Percentiles rank a stretch among this genome's conserved stretches.
phyloP scores from a whole-genome alignment of 1,284 basidiomycete genomes.

The Pseudozyma flocculosa region DNA sequence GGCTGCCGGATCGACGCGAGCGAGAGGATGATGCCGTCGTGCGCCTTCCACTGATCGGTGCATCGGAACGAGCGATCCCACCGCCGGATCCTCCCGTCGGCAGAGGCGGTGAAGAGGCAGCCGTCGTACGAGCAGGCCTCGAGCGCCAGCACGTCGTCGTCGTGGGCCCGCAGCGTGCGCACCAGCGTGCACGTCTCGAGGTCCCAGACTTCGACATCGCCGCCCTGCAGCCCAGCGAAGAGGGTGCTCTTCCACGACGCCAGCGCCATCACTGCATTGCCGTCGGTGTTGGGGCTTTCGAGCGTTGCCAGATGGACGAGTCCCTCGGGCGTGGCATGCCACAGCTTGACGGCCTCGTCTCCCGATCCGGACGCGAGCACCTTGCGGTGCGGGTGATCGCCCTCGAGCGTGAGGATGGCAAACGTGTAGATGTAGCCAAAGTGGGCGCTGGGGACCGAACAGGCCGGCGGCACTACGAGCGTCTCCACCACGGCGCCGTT shows the following conservation, averaged over 20 bases:
- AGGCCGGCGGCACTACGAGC: constrained; percentile 22
- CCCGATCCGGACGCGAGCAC: constrained; percentile 63
- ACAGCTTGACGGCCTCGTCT: constrained; percentile 86
- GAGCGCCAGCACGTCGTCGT: constrained; percentile 60
- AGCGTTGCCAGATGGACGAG: constrained; percentile 65
- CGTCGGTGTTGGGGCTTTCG: constrained; percentile 53
- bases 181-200: constrained; percentile 83
- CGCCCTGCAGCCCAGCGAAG: constrained; percentile 90
- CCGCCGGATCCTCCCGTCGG: constrained; percentile 41
- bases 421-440: constrained; percentile 93
- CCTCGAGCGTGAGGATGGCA: constrained; percentile 63
- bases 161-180: constrained; percentile 79
- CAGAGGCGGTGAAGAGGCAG: constrained; percentile 40
- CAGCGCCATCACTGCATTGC: constrained; percentile 72
- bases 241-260: constrained; percentile 73
- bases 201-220: constrained; percentile 85
- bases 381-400: constrained; percentile 15
- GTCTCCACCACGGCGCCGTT: background rate
- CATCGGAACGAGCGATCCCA: constrained; percentile 43
- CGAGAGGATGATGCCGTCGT: constrained; percentile 23
- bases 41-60: constrained; percentile 48
- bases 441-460: constrained; percentile 71
- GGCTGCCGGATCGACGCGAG: constrained; percentile 12
- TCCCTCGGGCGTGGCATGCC: constrained; percentile 65
- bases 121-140: constrained; percentile 51